Evolutionary conservation across 2,329 filamentous ascomycete genomes (phyloP).

Genomic region (Aspergillus texensis): DNA sequence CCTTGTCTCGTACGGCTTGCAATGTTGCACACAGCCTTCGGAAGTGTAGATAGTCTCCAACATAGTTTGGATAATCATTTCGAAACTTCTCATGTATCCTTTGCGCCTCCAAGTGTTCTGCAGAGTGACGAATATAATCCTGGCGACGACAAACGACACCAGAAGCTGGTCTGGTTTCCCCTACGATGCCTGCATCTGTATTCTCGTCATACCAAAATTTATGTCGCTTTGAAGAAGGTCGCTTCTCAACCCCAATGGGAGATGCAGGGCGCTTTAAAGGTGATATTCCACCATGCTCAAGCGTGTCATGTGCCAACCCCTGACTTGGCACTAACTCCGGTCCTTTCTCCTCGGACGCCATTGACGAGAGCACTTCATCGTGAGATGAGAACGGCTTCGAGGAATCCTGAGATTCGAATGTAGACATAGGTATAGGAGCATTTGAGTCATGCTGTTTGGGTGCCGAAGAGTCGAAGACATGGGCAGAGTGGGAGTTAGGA

Average conservation of each 20-base stretch:
- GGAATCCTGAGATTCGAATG: conserved; percentile 14
- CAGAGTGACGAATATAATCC: conserved; percentile 23
- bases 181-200: not conserved
- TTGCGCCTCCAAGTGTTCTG: conserved; percentile 26
- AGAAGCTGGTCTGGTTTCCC: conserved; percentile 8
- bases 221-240: conserved; percentile 20
- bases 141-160: conserved; percentile 24
- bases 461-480: conserved; percentile 30
- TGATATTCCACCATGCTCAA: conserved; percentile 8
- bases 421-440: conserved; percentile 9
- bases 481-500: conserved; percentile 21
- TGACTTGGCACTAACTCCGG: not conserved
- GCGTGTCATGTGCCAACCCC: conserved; percentile 7
- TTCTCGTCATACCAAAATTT: not conserved
- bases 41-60: conserved; percentile 43
- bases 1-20: conserved; percentile 32
- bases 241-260: conserved; percentile 12
- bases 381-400: conserved; percentile 26
- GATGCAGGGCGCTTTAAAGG: conserved; percentile 20
- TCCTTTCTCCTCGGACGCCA: conserved; percentile 12
- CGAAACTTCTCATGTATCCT: conserved; percentile 42
- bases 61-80: conserved; percentile 42
- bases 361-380: conserved; percentile 20
- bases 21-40: conserved; percentile 41
- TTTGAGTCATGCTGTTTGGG: conserved; percentile 20